Conservation (phyloP, 208 protist species). For the Leishmania mexicana region DNA sequence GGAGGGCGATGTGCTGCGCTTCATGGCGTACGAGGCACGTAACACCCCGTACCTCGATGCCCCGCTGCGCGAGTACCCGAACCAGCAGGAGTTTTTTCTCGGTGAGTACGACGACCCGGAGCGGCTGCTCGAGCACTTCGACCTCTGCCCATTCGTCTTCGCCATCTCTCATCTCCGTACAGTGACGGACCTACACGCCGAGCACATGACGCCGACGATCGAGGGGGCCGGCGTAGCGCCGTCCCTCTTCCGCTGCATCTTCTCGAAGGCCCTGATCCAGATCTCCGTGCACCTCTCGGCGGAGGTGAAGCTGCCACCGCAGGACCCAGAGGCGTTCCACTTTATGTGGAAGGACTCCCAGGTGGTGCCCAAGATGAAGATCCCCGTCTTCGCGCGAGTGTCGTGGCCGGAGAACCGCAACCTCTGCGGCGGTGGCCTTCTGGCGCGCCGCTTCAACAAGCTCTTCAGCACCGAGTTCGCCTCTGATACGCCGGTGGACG, state of each 20-base stretch:
- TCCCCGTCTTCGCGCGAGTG: conserved; percentile 87
- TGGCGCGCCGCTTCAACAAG: conserved; percentile 70
- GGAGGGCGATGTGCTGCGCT: conserved; percentile 82
- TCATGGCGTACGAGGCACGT: conserved; percentile 79
- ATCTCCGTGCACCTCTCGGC: conserved; percentile 87
- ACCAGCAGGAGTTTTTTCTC: conserved; percentile 86
- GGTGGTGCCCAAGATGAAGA: conserved; percentile 79
- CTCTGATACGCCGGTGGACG: conserved; percentile 78
- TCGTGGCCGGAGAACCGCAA: conserved; percentile 81
- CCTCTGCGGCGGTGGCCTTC: conserved; percentile 64
- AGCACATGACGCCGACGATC: conserved; percentile 79
- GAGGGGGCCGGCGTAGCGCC: conserved; percentile 83
- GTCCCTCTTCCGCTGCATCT: conserved; percentile 85
- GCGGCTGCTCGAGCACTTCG: conserved; percentile 81
- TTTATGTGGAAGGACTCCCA: conserved; percentile 89
- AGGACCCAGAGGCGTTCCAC: conserved; percentile 82
- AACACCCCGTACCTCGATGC: conserved; percentile 76
- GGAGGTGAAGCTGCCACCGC: conserved; percentile 90
- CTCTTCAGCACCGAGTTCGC: conserved; percentile 85
- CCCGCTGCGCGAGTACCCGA: conserved; percentile 78
- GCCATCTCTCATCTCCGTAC: conserved; percentile 83
- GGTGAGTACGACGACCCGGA: conserved; percentile 92
- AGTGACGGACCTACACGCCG: conserved; percentile 69
- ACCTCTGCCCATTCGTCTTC: conserved; percentile 86
- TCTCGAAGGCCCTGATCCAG: conserved; percentile 87